These are phyloP conservation scores for Pseudoturritis turrita DNA, from an alignment of 345 rosid species.

Conservation along the genomic window DNA sequence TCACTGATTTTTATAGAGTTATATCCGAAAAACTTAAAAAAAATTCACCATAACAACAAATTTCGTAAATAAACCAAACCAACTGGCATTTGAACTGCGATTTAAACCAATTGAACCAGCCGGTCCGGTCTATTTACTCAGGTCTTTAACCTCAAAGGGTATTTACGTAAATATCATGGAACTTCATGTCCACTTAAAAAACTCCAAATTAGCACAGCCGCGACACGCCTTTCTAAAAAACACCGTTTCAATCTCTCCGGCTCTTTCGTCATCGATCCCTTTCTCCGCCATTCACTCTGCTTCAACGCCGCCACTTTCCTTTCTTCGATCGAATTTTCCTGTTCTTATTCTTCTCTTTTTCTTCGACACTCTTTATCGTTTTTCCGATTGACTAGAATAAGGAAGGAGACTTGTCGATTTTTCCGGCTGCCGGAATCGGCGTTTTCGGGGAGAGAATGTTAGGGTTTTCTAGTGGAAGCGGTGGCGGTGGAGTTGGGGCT, in stretches of 20 bases:
- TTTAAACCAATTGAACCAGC: background rate
- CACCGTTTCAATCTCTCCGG: constrained; percentile 20
- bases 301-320: constrained; percentile 23
- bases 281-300: constrained; percentile 28
- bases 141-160: constrained; percentile 6
- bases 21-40: too few relatives aligned
- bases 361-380: background rate
- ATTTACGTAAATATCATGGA: background rate
- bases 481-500: constrained; percentile 27
- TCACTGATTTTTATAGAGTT: too few relatives aligned
- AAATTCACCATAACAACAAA: too few relatives aligned
- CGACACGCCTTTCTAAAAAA: background rate
- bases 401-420: constrained; percentile 5
- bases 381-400: background rate
- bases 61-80: too few relatives aligned
- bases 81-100: too few relatives aligned
- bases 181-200: background rate
- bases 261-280: constrained; percentile 29
- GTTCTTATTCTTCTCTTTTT: background rate
- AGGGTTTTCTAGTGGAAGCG: constrained; percentile 43
- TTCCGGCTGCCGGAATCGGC: constrained; percentile 14
- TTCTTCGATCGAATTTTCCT: constrained; percentile 4
- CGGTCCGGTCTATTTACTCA: background rate
- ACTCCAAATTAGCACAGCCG: background rate
- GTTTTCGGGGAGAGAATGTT: constrained; percentile 34